A percentile compares a stretch with the other conserved stretches of the same genome.
Evolutionary conservation across 108 stramenopile species (phyloP).

Genomic region (Nitzschia sp.): DNA sequence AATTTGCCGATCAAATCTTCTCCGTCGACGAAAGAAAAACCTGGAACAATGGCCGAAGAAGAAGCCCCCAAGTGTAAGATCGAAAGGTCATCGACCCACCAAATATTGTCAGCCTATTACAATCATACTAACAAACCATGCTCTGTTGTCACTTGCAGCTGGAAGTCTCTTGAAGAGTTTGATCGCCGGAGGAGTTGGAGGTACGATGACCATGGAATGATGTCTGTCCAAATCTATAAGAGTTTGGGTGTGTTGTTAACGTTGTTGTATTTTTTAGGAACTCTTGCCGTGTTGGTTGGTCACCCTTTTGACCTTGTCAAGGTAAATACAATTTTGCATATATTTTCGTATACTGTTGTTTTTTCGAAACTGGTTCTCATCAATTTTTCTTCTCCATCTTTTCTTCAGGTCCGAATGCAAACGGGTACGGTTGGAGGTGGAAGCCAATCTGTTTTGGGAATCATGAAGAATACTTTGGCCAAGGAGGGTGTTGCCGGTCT

Average conservation of each 20-base stretch:
- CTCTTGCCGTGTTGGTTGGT: slow-evolving; percentile 53
- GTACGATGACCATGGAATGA: slow-evolving; percentile 16
- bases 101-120: no score
- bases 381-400: neutral
- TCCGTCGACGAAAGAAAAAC: neutral
- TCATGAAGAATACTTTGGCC: slow-evolving; percentile 62
- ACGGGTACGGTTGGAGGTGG: slow-evolving; percentile 40
- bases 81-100: neutral
- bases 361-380: neutral
- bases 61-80: neutral
- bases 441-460: slow-evolving; percentile 52
- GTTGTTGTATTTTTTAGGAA: slow-evolving; percentile 36
- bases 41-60: neutral
- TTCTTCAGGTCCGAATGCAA: slow-evolving; percentile 75
- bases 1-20: neutral
- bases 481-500: slow-evolving; percentile 69
- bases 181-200: slow-evolving; percentile 78
- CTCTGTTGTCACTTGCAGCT: slow-evolving; percentile 2
- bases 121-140: no score
- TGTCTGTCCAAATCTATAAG: neutral
- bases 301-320: slow-evolving; percentile 76
- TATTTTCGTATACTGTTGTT: neutral
- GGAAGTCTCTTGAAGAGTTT: slow-evolving; percentile 60
- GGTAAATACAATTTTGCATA: slow-evolving; percentile 18
- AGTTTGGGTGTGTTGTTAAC: neutral